Percentiles rank a stretch among this genome's conserved stretches.
Evolutionary conservation across 2,329 filamentous ascomycete genomes (phyloP).

Genomic region (Rutstroemia sp.): DNA sequence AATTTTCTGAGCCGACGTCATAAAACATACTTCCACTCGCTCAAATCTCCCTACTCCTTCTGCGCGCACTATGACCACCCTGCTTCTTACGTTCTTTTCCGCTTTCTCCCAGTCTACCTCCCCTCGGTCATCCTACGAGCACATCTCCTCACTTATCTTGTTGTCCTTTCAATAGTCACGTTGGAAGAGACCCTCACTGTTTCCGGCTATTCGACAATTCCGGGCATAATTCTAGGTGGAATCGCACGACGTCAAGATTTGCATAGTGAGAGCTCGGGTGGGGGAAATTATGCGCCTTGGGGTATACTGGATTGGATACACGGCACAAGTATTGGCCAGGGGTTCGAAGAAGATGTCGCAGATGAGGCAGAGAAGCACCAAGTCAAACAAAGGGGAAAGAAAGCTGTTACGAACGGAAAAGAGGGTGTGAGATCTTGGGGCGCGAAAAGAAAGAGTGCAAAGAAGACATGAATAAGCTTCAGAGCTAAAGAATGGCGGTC

Average conservation of each 20-base stretch:
- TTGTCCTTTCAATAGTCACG: slow-evolving; percentile 56
- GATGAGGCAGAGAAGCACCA: slow-evolving; percentile 49
- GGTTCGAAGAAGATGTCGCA: slow-evolving; percentile 46
- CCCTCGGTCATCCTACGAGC: slow-evolving; percentile 58
- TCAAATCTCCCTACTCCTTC: slow-evolving; percentile 52
- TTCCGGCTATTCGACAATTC: slow-evolving; percentile 57
- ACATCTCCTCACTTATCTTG: slow-evolving; percentile 65
- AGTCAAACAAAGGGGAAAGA: slow-evolving; percentile 36
- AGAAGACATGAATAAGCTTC: slow-evolving; percentile 10
- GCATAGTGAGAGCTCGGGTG: slow-evolving; percentile 49
- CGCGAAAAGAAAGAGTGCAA: slow-evolving; percentile 20
- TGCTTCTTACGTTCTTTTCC: slow-evolving; percentile 52
- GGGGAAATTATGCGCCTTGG: slow-evolving; percentile 55
- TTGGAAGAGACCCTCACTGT: slow-evolving; percentile 59
- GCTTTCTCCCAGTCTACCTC: slow-evolving; percentile 58
- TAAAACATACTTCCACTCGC: slow-evolving; percentile 42
- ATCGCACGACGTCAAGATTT: slow-evolving; percentile 44
- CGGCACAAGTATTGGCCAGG: slow-evolving; percentile 47
- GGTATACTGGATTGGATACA: slow-evolving; percentile 56
- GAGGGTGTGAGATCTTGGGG: slow-evolving; percentile 24
- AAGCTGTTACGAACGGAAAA: slow-evolving; percentile 30
- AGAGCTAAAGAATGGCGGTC: too few species aligned
- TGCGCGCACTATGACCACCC: slow-evolving; percentile 63
- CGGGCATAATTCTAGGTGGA: slow-evolving; percentile 43
- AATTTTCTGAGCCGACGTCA: slow-evolving; percentile 37